Evolutionary conservation across 208 protist genomes (phyloP), one percentile per base, ranked within the genome.

Genomic region (Trypanosomatidae sp.): DNA sequence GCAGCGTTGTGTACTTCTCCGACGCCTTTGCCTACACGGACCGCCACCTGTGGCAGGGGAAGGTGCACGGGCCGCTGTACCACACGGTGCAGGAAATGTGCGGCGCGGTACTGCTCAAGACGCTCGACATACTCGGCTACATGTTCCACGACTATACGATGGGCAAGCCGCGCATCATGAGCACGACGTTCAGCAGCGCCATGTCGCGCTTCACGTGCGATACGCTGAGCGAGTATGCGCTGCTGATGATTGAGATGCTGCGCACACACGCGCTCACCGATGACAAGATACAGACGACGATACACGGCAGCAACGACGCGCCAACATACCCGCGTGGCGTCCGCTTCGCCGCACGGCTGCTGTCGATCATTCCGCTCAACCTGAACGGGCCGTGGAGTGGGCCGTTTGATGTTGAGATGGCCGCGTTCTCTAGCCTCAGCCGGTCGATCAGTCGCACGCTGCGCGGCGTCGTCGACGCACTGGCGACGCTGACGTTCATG

Each of bases 121-220:
- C 69, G n/a, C 66, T 95, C 26, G 87, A 95, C 50, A 65, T 91
- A 23, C 70, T 95, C 35, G 87, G 87, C 39, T 95, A 95, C 59
- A 78, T 95, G 50, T 85, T 80, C 1, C 87, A 95, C 63, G 62
- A 61, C 18, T 23, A 42, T 92, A 67, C 66, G 4, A 23, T 57
- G 27, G 15, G 10, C 37, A 53, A 61, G 26, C 55, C 60, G 20
- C 19, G 42, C 15, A 88, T 74, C 50, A 70, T 64, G 35, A 56
- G 65, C 3, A 81, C 70, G 3, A 33, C 70, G 20, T 87, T 66
- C 61, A 69, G 66, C 30, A 56, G 61, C 40, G 76, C 74, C n/a
- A 64, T 92, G 15, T 55, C 61, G 45, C 41, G 55, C 20, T 84
- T 74, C 40, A 48, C 56, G 37, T 83, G 77, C 55, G 51, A 57